Evolutionary conservation across 129 eudicot genomes (phyloP).

Genomic region (Flaveria sonorensis): DNA sequence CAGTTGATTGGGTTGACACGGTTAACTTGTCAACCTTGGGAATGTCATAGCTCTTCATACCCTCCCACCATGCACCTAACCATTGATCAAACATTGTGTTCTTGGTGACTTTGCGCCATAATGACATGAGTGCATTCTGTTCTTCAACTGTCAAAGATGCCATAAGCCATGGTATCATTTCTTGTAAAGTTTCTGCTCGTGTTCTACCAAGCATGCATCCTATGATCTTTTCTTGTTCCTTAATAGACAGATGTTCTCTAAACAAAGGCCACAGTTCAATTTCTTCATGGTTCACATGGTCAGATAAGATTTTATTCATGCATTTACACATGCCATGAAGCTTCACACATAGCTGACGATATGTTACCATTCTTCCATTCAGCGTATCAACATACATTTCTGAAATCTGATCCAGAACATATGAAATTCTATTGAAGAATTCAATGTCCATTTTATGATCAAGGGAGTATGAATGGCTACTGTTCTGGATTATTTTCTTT

Average conservation of each 20-base stretch:
- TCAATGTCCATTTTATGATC: constrained; percentile 83
- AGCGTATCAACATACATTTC: constrained; percentile 36
- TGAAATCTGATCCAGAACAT: constrained; percentile 56
- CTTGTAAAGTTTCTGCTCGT: constrained; percentile 71
- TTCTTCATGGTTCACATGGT: constrained; percentile 78
- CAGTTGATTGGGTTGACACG: constrained; percentile 41
- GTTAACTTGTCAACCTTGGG: constrained; percentile 48
- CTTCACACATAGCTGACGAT: constrained; percentile 64
- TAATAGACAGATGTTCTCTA: constrained; percentile 58
- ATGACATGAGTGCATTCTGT: constrained; percentile 61
- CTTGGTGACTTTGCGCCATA: constrained; percentile 74
- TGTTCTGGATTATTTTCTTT: constrained; percentile 58
- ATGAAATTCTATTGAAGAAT: constrained; percentile 60
- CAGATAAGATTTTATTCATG: constrained; percentile 65
- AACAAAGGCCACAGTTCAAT: constrained; percentile 74
- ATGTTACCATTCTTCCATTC: constrained; percentile 35
- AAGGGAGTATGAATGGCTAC: constrained; percentile 64
- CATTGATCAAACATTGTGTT: constrained; percentile 86
- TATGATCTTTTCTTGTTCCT: constrained; percentile 81
- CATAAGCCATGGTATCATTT: constrained; percentile 91
- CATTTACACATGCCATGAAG: constrained; percentile 72
- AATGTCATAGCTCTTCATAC: constrained; percentile 40
- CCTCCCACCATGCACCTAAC: constrained; percentile 97
- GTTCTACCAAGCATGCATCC: constrained; percentile 91
- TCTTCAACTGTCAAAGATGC: constrained; percentile 59